Evolutionary conservation across 306 rosid species (phyloP).

Genomic region (Begonia loranthoides): DNA sequence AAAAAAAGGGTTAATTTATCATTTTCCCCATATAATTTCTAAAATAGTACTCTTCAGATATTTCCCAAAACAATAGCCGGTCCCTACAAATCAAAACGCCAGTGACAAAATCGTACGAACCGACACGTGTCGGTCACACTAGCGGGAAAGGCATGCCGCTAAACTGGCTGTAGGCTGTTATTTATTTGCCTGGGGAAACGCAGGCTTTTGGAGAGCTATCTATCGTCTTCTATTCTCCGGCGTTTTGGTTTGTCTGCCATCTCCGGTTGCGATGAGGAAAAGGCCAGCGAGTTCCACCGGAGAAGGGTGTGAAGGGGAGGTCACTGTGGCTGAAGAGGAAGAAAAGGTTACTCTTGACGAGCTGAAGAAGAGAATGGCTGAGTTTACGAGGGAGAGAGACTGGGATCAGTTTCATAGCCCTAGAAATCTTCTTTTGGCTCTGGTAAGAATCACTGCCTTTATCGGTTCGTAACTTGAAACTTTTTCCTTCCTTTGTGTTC

Average conservation of each 20-base stretch:
- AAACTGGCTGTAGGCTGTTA: slow-evolving; percentile 5
- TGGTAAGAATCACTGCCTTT: neutral
- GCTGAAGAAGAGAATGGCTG: slow-evolving; percentile 11
- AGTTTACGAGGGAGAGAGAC: slow-evolving; percentile 11
- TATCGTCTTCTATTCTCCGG: neutral
- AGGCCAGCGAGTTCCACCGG: neutral
- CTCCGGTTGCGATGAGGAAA: neutral
- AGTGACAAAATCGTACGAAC: neutral
- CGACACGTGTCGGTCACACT: neutral
- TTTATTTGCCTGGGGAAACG: neutral
- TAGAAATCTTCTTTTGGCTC: slow-evolving; percentile 12
- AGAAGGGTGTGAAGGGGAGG: neutral
- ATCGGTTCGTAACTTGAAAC: no score
- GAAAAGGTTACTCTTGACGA: slow-evolving; percentile 7
- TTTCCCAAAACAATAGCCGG: neutral
- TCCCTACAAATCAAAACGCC: slow-evolving; percentile 3
- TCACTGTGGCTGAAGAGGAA: neutral
- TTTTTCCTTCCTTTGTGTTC: neutral
- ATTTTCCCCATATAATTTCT: no score
- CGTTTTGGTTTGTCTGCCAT: neutral
- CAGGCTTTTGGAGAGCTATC: neutral
- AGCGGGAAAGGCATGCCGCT: neutral
- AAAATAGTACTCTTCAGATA: neutral
- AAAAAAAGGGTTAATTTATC: no score
- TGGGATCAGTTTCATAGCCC: slow-evolving; percentile 16